Base-by-base conservation (phyloP, 257 asterid genomes). In the Mentha longifolia region DNA sequence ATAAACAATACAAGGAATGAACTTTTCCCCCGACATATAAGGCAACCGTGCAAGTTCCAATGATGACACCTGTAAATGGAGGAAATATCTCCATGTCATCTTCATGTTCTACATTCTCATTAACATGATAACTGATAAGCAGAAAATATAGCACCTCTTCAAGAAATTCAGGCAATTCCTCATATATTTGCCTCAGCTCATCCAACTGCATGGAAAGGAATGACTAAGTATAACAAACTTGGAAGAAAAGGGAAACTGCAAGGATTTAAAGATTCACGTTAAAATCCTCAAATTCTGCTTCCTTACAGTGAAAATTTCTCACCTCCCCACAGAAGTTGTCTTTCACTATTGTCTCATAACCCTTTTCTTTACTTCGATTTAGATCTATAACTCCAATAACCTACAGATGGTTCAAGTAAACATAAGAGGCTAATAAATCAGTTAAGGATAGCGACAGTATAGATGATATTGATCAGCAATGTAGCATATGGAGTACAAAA, bases 291-390 rank as follows among this genome's bases (percentile, higher is more conserved):
- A 42, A 69, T 22, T 51, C 15, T 35, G 71, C 70, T 51, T 75
- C 67, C 65, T 72, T 54, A 46, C 43, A 16, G 15, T 69, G 71
- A 57, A 60, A 55, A 73, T 30, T 64, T 65, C 76, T 71, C 68
- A 89, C 98, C 96, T 95, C 99, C 74, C 84, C 95, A 70, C 99
- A 95, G 80, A 95, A 89, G 65, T 91, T 95, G 19, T 95, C 99
- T 80, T 88, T 95, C 68, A 95, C 88, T 19, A 92, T 74, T 52
- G 98, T 86, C 84, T 95, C 99, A 54, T 92, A 95, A 42, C 92
- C 96, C 77, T 89, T 95, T 56, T 91, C 96, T 84, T 92, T 94
- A 80, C 92, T 83, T 84, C 96, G 83, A 77, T 80, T 84, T 57
- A 92, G 82, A 82, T 95, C 98, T 75, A 88, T 75, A 61, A 95